Base-by-base conservation (phyloP, 129 eudicot genomes). In the Escallonia rubra region DNA sequence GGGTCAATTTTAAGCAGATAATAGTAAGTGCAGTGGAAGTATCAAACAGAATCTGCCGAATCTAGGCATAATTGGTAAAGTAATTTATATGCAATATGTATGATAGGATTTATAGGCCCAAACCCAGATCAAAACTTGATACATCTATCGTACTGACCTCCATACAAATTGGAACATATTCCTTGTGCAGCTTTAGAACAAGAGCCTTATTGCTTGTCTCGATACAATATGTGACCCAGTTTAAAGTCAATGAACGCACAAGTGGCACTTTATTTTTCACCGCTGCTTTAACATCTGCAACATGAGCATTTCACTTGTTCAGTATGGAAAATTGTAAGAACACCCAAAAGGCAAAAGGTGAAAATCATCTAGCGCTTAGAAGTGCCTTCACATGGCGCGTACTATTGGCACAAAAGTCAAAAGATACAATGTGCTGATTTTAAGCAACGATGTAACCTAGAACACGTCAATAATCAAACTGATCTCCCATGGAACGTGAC, bases 231-330 rank as follows among this genome's bases (percentile, higher is more conserved):
- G 97, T 87, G 53, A 90, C 82, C 99, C 99, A 94, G 72, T 80
- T 94, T 72, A 94, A 75, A 53, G 99, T 85, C 75, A 87, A 72
- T 38, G 99, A 94, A 41, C 99, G 88, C 56, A 94, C 99, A 61
- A 94, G 97, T 15, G 99, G 97, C 67, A 94, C 99, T 87, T 94
- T 94, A 71, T 94, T 87, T 74, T 94, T 94, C 66, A 83, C 87
- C 43, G 99, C 99, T 38, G 66, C 72, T 87, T 94, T 94, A 54
- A 90, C 76, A 87, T 94, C 99, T 94, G 94, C 78, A 71, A 62
- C 68, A 61, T 41, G 65, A 72, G 66, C 68, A 71, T 70, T 59
- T 66, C 74, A 57, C 57, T 48, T 60, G 7, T 39, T 10, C 7
- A 60, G 10, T 47, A 40, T 15, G 10, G 48, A 10, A 60, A 41